A percentile compares a stretch with the other conserved stretches of the same genome.
Conservation (phyloP, 108 stramenopile genomes). For the Fragilariopsis cylindrus region DNA sequence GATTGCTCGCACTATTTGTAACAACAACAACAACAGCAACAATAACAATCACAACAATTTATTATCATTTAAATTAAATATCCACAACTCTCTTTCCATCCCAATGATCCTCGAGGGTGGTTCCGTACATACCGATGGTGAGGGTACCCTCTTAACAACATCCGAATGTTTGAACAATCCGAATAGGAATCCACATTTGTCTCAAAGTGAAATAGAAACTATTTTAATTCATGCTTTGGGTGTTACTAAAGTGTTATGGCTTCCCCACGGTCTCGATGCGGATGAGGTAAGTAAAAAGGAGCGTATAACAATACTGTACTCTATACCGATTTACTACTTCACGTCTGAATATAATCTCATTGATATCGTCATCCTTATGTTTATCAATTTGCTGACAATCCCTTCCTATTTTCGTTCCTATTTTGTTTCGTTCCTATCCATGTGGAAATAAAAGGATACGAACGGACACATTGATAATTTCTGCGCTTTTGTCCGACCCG, state of each 20-base stretch:
- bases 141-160: slow-evolving; percentile 71
- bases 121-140: slow-evolving; percentile 78
- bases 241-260: slow-evolving; percentile 63
- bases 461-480: slow-evolving; percentile 85
- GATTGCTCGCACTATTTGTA: slow-evolving; percentile 49
- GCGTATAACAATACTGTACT: too few relatives aligned
- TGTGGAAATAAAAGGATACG: slow-evolving; percentile 41
- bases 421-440: too few relatives aligned
- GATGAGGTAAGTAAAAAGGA: slow-evolving; percentile 27
- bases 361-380: too few relatives aligned
- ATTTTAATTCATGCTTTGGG: slow-evolving; percentile 43
- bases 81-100: slow-evolving; percentile 19
- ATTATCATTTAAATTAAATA: slow-evolving; percentile 3
- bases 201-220: slow-evolving; percentile 52
- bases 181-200: slow-evolving; percentile 64
- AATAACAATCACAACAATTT: not conserved
- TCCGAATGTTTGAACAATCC: slow-evolving; percentile 71
- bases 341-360: too few relatives aligned
- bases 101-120: slow-evolving; percentile 59
- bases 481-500: slow-evolving; percentile 62
- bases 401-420: too few relatives aligned
- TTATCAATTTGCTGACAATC: too few relatives aligned
- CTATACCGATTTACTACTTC: too few relatives aligned
- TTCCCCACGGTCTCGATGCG: slow-evolving; percentile 51
- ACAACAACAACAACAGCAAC: too few relatives aligned